phyloP scores from a whole-genome alignment of 148 eudicot genomes.

The Vaccinium darrowii region DNA sequence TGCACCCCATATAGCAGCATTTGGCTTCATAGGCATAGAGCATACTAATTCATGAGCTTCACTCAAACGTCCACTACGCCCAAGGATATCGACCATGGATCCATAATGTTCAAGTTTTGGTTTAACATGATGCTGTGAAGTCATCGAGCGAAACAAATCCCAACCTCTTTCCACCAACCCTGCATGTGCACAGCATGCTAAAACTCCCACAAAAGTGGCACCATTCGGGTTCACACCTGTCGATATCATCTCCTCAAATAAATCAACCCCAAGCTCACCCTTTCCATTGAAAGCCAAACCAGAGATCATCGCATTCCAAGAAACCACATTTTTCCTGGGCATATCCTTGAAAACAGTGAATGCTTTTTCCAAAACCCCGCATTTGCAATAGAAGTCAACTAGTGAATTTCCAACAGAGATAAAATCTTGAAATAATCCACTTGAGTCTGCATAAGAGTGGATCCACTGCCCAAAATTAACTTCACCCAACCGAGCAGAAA shows the following conservation, averaged over 20 bases:
- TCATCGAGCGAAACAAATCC: conserved; percentile 39
- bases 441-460: conserved; percentile 35
- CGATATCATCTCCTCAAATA: conserved; percentile 45
- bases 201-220: conserved; percentile 43
- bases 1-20: conserved; percentile 53
- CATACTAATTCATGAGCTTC: conserved; percentile 45
- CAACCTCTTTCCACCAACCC: conserved; percentile 42
- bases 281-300: conserved; percentile 48
- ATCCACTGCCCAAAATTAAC: conserved; percentile 34
- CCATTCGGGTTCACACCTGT: conserved; percentile 46
- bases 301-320: conserved; percentile 50
- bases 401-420: conserved; percentile 58
- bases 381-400: conserved; percentile 62
- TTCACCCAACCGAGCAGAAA: conserved; percentile 45
- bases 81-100: conserved; percentile 56
- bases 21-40: conserved; percentile 49
- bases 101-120: conserved; percentile 56
- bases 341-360: conserved; percentile 41
- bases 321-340: conserved; percentile 37
- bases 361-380: conserved; percentile 55
- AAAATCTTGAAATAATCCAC: conserved; percentile 40
- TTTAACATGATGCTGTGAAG: conserved; percentile 23
- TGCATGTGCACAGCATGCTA: conserved; percentile 51
- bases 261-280: conserved; percentile 40
- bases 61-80: conserved; percentile 42